These are phyloP conservation scores for Didymella segeticola DNA, from an alignment of 2,329 filamentous ascomycete genomes.

Conservation along the genomic window DNA sequence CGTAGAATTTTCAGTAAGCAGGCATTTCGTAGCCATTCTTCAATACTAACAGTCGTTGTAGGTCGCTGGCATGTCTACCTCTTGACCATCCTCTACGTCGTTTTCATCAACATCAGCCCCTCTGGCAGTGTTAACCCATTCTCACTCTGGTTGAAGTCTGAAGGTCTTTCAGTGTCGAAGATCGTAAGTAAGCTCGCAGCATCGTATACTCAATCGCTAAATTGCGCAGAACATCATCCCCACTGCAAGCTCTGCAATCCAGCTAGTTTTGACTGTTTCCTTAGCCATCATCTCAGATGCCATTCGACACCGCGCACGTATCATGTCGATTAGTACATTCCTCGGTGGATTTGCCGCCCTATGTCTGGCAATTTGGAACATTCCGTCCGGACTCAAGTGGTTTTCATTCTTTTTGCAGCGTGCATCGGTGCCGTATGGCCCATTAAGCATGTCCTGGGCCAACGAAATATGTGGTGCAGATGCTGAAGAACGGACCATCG, in stretches of 20 bases:
- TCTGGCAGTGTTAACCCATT: conserved; percentile 28
- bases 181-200: conserved; percentile 11
- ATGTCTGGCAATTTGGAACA: conserved; percentile 41
- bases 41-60: neutral
- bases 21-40: too few relatives aligned
- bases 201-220: neutral
- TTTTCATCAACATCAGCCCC: conserved; percentile 28
- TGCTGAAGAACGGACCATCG: conserved; percentile 54
- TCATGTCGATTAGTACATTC: conserved; percentile 24
- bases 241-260: conserved; percentile 24
- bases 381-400: conserved; percentile 43
- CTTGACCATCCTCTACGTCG: conserved; percentile 23
- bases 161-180: conserved; percentile 19
- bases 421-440: conserved; percentile 40
- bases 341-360: conserved; percentile 30
- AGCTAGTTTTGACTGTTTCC: conserved; percentile 25
- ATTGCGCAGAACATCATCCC: conserved; percentile 26
- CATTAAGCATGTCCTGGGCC: conserved; percentile 52
- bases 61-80: conserved; percentile 31
- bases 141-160: conserved; percentile 27
- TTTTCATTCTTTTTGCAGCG: conserved; percentile 41
- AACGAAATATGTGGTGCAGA: conserved; percentile 56
- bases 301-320: conserved; percentile 22
- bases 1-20: conserved; percentile 24
- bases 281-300: conserved; percentile 27